Evolutionary conservation across 208 protist genomes (phyloP).

Genomic region (Wallacemonas rigidus): DNA sequence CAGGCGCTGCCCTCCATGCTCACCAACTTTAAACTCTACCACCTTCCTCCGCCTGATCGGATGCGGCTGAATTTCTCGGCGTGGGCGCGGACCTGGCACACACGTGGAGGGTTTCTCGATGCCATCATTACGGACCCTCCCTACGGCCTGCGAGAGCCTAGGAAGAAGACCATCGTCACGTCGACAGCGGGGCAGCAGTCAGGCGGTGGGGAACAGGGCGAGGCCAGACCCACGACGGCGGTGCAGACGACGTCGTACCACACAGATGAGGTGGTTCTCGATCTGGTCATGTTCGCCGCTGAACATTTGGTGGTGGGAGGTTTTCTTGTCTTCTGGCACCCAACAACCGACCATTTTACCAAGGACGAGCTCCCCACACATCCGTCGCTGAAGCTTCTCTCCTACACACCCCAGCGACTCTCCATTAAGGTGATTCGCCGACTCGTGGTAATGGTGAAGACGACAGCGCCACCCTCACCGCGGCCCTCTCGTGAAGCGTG

Average conservation of each 20-base stretch:
- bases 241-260: constrained; percentile 21
- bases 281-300: constrained; percentile 93
- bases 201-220: not conserved
- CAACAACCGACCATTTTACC: constrained; percentile 90
- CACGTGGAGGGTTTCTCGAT: constrained; percentile 77
- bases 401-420: constrained; percentile 81
- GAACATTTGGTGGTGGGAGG: constrained; percentile 85
- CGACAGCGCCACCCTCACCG: constrained; percentile 31
- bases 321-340: constrained; percentile 94
- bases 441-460: constrained; percentile 72
- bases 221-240: not conserved
- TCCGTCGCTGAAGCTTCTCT: constrained; percentile 82
- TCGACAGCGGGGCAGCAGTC: not conserved
- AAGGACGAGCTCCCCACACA: constrained; percentile 91
- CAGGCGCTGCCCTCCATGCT: constrained; percentile 45
- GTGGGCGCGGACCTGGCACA: constrained; percentile 43
- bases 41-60: constrained; percentile 66
- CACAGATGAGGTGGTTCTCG: constrained; percentile 77
- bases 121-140: constrained; percentile 93
- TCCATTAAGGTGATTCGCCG: constrained; percentile 82
- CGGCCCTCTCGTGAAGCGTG: constrained; percentile 51
- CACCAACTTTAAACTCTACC: constrained; percentile 92
- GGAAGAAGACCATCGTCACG: constrained; percentile 27
- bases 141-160: constrained; percentile 88
- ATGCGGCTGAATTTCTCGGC: constrained; percentile 85